Conservation (phyloP, 768 basidiomycete genomes). For the Chalciporus piperatus region DNA sequence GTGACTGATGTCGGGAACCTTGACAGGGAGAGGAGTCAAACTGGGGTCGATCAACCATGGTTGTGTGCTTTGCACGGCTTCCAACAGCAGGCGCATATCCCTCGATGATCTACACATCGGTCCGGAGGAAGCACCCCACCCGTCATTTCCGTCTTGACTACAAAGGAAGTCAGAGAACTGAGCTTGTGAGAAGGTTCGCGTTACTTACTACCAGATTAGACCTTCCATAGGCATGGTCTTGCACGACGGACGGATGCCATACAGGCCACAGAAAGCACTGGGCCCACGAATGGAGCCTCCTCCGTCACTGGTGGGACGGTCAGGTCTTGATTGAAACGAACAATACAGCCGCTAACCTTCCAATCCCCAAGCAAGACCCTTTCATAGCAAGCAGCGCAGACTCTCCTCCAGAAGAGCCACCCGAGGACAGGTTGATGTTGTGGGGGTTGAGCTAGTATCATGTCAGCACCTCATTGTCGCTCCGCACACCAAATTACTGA, state of each 20-base stretch:
- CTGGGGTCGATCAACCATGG: constrained; percentile 36
- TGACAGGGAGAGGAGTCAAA: constrained; percentile 19
- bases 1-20: constrained; percentile 12
- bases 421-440: constrained; percentile 42
- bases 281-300: constrained; percentile 42
- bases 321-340: not conserved
- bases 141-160: constrained; percentile 27
- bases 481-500: not conserved
- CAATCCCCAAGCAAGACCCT: constrained; percentile 45
- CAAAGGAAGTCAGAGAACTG: constrained; percentile 14
- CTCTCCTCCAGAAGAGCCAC: constrained; percentile 57
- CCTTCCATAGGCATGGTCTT: constrained; percentile 26
- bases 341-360: constrained; percentile 29
- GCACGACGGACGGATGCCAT: constrained; percentile 40
- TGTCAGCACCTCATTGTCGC: not conserved
- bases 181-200: not conserved
- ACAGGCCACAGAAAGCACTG: constrained; percentile 36
- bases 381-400: constrained; percentile 45
- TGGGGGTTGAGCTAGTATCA: constrained; percentile 40
- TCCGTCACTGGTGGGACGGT: constrained; percentile 14
- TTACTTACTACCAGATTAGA: constrained; percentile 20
- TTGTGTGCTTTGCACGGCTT: constrained; percentile 20
- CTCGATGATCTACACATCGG: constrained; percentile 29
- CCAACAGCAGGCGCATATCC: constrained; percentile 21
- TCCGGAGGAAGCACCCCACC: constrained; percentile 7